Conservation (phyloP, 805 yeast genomes). For the Saccharomycopsis selenospora region DNA sequence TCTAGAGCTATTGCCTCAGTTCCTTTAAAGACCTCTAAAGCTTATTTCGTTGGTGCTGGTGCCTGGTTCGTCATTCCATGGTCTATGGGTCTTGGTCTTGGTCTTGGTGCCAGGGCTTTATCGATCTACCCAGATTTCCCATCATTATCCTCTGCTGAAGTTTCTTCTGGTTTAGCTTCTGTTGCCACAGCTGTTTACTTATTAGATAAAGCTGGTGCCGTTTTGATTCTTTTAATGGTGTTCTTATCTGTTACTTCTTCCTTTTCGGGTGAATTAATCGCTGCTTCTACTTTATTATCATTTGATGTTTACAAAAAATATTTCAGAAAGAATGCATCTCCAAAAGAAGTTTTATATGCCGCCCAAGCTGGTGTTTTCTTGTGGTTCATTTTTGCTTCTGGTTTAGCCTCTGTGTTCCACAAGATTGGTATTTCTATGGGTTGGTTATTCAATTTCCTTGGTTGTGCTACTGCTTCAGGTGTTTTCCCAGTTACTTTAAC, state of each 20-base stretch:
- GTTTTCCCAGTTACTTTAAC: slow-evolving; percentile 35
- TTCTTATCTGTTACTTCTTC: slow-evolving; percentile 38
- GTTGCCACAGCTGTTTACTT: slow-evolving; percentile 36
- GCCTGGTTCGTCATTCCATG: slow-evolving; percentile 37
- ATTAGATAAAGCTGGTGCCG: slow-evolving; percentile 38
- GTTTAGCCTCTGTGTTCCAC: slow-evolving; percentile 34
- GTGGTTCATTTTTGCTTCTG: slow-evolving; percentile 34
- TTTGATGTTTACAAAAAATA: slow-evolving; percentile 42
- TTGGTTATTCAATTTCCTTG: slow-evolving; percentile 36
- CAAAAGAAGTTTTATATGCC: slow-evolving; percentile 34
- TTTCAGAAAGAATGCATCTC: slow-evolving; percentile 36
- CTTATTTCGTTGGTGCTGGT: slow-evolving; percentile 34
- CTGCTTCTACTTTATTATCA: slow-evolving; percentile 36
- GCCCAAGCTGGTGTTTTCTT: slow-evolving; percentile 38
- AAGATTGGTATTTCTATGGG: slow-evolving; percentile 32
- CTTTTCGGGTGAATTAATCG: slow-evolving; percentile 36
- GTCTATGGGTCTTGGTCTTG: slow-evolving; percentile 33
- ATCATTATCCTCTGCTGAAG: slow-evolving; percentile 32
- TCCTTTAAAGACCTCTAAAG: slow-evolving; percentile 29
- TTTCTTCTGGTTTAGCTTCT: slow-evolving; percentile 34
- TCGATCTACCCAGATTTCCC: slow-evolving; percentile 29
- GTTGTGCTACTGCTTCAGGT: slow-evolving; percentile 36
- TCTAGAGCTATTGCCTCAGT: slow-evolving; percentile 39
- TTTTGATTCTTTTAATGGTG: slow-evolving; percentile 35
- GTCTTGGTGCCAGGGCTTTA: slow-evolving; percentile 34